phyloP scores from a whole-genome alignment of 2,329 filamentous ascomycete genomes.

The Exophiala sp. region DNA sequence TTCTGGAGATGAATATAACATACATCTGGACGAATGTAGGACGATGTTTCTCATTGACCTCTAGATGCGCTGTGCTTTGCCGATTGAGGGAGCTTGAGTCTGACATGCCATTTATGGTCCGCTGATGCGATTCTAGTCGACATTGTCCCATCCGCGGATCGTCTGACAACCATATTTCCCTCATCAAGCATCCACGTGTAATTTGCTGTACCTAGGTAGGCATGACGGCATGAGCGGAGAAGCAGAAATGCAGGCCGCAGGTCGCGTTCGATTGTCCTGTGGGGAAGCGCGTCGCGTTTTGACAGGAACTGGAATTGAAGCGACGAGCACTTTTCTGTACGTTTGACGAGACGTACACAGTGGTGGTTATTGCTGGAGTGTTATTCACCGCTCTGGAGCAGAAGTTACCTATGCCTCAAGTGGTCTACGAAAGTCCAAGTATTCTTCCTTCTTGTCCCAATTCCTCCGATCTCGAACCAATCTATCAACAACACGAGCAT shows the following conservation, averaged over 20 bases:
- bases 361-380: neutral
- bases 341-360: neutral
- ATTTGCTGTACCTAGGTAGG: neutral
- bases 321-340: neutral
- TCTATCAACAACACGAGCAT: neutral
- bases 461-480: neutral
- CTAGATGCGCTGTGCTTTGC: conserved; percentile 3
- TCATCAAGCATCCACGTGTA: neutral
- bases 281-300: conserved; percentile 7
- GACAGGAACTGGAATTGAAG: neutral
- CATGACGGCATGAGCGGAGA: neutral
- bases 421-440: neutral
- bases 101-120: neutral
- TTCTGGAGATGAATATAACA: conserved; percentile 4
- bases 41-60: neutral
- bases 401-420: neutral
- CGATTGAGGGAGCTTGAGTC: neutral
- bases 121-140: no score
- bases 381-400: neutral
- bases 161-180: neutral
- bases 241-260: neutral
- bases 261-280: conserved; percentile 1
- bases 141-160: neutral
- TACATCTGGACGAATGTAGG: conserved; percentile 5
- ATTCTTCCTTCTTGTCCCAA: conserved; percentile 6